A percentile compares a stretch with the other conserved stretches of the same genome.
phyloP scores from a whole-genome alignment of 23 red algal species.

The Gracilaria domingensis region DNA sequence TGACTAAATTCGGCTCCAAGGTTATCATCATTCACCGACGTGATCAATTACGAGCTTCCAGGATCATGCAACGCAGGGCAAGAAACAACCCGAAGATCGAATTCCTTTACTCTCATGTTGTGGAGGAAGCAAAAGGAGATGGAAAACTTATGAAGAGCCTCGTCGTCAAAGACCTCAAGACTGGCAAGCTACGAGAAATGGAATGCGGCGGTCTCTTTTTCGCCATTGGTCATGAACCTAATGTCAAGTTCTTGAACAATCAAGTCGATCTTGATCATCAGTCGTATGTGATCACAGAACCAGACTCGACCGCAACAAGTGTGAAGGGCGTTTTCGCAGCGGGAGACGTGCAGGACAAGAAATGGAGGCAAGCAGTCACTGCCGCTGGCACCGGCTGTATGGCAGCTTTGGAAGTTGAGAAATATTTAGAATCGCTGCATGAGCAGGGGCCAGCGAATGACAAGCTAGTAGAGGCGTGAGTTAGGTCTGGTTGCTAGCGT shows the following conservation, averaged over 20 bases:
- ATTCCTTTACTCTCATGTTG: slow-evolving; percentile 84
- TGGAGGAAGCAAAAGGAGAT: slow-evolving; percentile 85
- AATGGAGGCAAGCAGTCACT: slow-evolving; percentile 93
- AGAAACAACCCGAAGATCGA: slow-evolving; percentile 77
- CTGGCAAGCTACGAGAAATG: slow-evolving; percentile 30
- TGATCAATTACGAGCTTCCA: slow-evolving; percentile 89
- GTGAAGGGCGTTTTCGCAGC: slow-evolving; percentile 92
- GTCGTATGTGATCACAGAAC: slow-evolving; percentile 89
- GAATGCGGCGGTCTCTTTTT: slow-evolving; percentile 91
- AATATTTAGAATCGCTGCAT: slow-evolving; percentile 64
- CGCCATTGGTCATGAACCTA: slow-evolving; percentile 94
- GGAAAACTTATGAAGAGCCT: slow-evolving; percentile 78
- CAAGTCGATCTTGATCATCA: slow-evolving; percentile 82
- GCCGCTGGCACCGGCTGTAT: slow-evolving; percentile 96
- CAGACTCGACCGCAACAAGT: slow-evolving; percentile 89
- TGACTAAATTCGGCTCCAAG: slow-evolving; percentile 87
- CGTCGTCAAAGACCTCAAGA: slow-evolving; percentile 80
- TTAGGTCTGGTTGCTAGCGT: not conserved
- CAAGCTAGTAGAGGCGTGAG: slow-evolving; percentile 8
- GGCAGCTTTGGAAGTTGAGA: slow-evolving; percentile 93
- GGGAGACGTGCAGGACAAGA: slow-evolving; percentile 96
- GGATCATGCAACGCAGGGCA: slow-evolving; percentile 95
- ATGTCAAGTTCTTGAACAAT: slow-evolving; percentile 82
- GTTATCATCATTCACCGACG: slow-evolving; percentile 91
- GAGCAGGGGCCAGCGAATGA: slow-evolving; percentile 12